Conservation (phyloP, 345 rosid genomes). For the Citrus unshiu region DNA sequence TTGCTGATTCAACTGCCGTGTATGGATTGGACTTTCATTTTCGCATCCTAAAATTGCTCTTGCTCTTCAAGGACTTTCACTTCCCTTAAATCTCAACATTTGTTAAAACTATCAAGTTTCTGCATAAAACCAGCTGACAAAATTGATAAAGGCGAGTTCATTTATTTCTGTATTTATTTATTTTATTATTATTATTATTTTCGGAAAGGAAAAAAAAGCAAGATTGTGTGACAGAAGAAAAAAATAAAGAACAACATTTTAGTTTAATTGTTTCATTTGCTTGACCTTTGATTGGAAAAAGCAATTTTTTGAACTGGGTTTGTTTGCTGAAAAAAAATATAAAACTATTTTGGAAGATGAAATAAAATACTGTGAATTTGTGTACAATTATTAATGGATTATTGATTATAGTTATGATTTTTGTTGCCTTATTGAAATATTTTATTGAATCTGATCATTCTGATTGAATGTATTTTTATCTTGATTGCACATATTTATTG, state of each 20-base stretch:
- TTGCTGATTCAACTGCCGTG: constrained; percentile 19
- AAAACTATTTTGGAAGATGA: not conserved
- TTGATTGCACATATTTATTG: not conserved
- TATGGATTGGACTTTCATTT: constrained; percentile 1
- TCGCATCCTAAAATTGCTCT: no score
- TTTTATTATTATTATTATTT: not conserved
- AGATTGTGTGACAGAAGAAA: not conserved
- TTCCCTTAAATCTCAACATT: not conserved
- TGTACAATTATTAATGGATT: not conserved
- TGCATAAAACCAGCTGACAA: not conserved
- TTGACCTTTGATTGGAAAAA: not conserved
- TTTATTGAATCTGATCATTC: not conserved
- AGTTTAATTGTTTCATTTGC: not conserved
- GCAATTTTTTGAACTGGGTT: not conserved
- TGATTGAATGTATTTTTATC: not conserved
- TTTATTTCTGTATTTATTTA: not conserved
- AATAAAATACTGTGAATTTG: not conserved
- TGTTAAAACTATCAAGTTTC: not conserved
- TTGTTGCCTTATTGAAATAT: not conserved
- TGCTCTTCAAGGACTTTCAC: not conserved
- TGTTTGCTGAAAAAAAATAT: not conserved
- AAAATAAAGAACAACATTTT: not conserved
- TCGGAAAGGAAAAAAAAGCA: not conserved
- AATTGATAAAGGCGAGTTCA: not conserved
- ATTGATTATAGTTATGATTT: not conserved